Base-by-base conservation (phyloP, 169 alveolate species). In the Neospora caninum region DNA sequence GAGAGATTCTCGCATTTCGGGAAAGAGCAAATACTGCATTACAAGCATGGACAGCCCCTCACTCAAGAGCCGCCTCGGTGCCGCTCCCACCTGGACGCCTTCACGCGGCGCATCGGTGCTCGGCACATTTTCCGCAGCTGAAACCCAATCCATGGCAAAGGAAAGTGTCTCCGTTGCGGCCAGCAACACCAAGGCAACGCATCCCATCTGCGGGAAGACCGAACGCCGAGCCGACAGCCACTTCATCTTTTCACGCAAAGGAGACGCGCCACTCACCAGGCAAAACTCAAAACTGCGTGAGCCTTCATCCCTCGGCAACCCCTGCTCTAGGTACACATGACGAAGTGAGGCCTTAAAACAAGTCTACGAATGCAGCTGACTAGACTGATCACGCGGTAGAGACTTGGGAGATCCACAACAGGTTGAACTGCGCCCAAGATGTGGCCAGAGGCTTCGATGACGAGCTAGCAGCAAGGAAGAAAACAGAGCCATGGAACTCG, bases 1-100 rank as follows among this genome's bases (percentile, higher is more conserved):
- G 20, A 38, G 41, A 13, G 89, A 82, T 6, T 38, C 69, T 9
- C 89, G 89, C 89, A 82, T 82, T 18, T 82, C 89, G 13, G 89
- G 67, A 29, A 41, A 7, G 31, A 82, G 10, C 54, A 41, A 22
- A 41, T 82, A 82, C 64, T 82, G 89, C 89, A 36, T 36, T 4
- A 31, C 86, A 43, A 78, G 9, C 43, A 78, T 38, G 10, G 86
- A 36, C 45, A 78, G 86, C 2, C 86, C 45, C n/a, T 78, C 86
- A n/a, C 39, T n/a, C 86, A 78, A 7, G n/a, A 78, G 45, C 22
- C 86, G 86, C 22, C 86, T 43, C 27, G 86, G 86, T 10, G 45
- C 4, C 86, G 86, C 41, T n/a, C 86, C 86, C 43, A 10, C 39
- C 86, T 78, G 43, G 58, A 49, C 58, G 58, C 58, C 58, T 49